Base-by-base conservation (phyloP, 371 early-diverging fungal genomes). In the Circinella minor region DNA sequence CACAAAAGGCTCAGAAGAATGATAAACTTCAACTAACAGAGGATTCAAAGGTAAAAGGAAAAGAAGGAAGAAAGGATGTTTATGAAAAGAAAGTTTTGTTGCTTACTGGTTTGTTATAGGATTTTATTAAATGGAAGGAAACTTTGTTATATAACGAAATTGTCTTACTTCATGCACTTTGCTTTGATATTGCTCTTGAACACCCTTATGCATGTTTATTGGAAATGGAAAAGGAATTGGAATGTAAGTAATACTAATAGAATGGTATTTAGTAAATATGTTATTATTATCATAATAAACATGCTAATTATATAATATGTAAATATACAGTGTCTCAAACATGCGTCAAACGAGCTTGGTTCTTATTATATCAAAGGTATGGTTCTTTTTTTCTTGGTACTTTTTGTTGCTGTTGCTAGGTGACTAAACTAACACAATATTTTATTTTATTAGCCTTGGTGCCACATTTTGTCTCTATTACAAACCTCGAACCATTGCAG, bases 131-230 rank as follows among this genome's bases (percentile, higher is more conserved):
- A 37, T 94, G 95, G 95, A 82, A 86, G 71, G 89, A 90, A 20
- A 85, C 83, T 0, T 80, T 94, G 51, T 72, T 91, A 38, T 80
- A 76, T 55, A 85, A 89, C 68, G 95, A 95, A 77, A 87, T 90
- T 36, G 69, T 88, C 14, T 70, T 95, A 27, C 71, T 94, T 63
- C 90, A 93, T 59, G 81, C 89, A 47, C 74, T 90, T 47, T 94
- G 94, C 76, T 95, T 93, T 79, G 94, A 95, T 67, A 74, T 95
- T 66, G 80, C 85, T 3, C 82, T 94, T 13, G 81, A 89, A 36
- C 92, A 92, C 68, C 94, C 95, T 34, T 92, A 94, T 71, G 57
- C 72, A 36, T 78, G 66, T 48, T 74, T 94, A 55, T 74, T 89
- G 17, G 71, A 74, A n/a, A 65, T 88, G 36, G 74, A 81, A 55